Percentiles rank a stretch among this genome's conserved stretches.
These are phyloP conservation scores for Vitis riparia DNA, from an alignment of 164 flowering plant species.

Conservation along the genomic window DNA sequence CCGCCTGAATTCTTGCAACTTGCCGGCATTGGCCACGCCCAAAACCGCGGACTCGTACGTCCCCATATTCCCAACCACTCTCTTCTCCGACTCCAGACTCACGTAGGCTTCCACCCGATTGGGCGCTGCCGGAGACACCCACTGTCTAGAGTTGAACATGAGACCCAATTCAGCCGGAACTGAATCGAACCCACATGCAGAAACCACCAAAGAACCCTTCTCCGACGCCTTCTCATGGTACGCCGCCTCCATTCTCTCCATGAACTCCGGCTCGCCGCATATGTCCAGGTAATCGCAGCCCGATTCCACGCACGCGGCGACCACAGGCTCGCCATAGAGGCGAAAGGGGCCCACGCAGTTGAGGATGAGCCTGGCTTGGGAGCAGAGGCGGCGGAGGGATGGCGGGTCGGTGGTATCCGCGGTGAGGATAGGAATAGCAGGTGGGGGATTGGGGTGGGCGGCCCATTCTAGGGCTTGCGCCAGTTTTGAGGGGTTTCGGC, in stretches of 20 bases:
- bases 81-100: conserved; percentile 69
- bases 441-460: conserved; percentile 51
- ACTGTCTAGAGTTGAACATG: conserved; percentile 67
- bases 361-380: conserved; percentile 53
- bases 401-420: conserved; percentile 56
- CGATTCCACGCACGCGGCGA: conserved; percentile 59
- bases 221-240: conserved; percentile 58
- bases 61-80: conserved; percentile 67
- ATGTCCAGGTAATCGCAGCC: conserved; percentile 80
- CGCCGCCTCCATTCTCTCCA: conserved; percentile 70
- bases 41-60: conserved; percentile 78
- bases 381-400: conserved; percentile 52
- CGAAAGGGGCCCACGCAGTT: conserved; percentile 88
- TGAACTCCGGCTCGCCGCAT: conserved; percentile 87
- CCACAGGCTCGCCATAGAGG: conserved; percentile 73
- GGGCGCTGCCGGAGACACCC: conserved; percentile 47
- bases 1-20: conserved; percentile 52
- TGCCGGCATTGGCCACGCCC: conserved; percentile 60
- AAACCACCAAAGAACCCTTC: conserved; percentile 59
- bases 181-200: conserved; percentile 88
- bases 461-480: conserved; percentile 67
- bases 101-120: conserved; percentile 68
- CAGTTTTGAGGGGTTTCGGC: conserved; percentile 47
- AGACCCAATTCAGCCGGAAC: conserved; percentile 79
- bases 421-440: conserved; percentile 49